Conservation (phyloP, 73 alveolate genomes). For the Paramecium caudatum region DNA sequence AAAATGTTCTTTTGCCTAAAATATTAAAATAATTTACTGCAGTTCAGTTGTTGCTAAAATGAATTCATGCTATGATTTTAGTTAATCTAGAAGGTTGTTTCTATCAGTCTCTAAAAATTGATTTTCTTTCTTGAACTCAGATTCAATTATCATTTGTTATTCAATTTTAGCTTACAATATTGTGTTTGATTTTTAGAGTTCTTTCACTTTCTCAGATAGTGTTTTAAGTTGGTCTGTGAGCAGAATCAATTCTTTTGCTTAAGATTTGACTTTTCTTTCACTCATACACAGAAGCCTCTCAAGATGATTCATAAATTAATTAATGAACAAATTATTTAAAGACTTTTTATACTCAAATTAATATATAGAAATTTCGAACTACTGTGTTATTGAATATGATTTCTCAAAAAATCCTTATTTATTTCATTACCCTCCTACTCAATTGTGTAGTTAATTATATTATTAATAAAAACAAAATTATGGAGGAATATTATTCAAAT, state of each 20-base stretch:
- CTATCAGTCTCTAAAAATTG: neutral
- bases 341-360: too few relatives aligned
- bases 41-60: neutral
- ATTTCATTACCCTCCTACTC: too few relatives aligned
- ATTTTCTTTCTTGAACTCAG: neutral
- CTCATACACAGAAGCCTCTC: neutral
- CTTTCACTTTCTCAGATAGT: too few relatives aligned
- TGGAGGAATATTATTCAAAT: neutral
- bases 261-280: neutral
- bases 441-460: too few relatives aligned
- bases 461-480: too few relatives aligned
- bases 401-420: too few relatives aligned
- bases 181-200: too few relatives aligned
- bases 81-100: neutral
- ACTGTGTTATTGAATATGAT: too few relatives aligned
- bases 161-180: neutral
- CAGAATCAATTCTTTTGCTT: neutral
- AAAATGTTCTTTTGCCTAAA: neutral
- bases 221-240: too few relatives aligned
- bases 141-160: neutral
- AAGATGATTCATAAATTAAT: slow-evolving; percentile 11
- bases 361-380: too few relatives aligned
- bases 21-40: neutral
- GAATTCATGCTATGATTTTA: slow-evolving; percentile 17
- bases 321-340: too few relatives aligned